Percentiles rank a stretch among this genome's conserved stretches.
Conservation (phyloP, 2,329 filamentous ascomycete genomes). For the Diaporthe nobilis region DNA sequence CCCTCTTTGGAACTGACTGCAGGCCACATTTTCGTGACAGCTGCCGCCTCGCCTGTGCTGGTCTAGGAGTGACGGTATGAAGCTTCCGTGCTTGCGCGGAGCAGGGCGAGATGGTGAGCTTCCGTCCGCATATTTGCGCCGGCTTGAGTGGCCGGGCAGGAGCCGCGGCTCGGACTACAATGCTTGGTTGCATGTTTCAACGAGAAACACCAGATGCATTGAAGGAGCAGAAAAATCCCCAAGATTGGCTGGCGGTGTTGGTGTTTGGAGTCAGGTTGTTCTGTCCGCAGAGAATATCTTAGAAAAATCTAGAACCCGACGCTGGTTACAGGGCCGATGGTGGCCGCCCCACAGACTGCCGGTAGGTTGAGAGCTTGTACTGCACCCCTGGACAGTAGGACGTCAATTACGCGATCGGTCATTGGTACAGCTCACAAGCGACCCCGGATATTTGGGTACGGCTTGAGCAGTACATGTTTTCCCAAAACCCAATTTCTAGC, state of each 20-base stretch:
- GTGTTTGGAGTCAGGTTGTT: background rate
- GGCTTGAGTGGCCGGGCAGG: slow-evolving; percentile 51
- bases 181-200: slow-evolving; percentile 51
- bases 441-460: background rate
- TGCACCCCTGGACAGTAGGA: background rate
- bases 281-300: slow-evolving; percentile 19
- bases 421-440: slow-evolving; percentile 15
- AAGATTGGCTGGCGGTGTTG: slow-evolving; percentile 1
- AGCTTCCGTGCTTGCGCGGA: slow-evolving; percentile 43
- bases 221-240: background rate
- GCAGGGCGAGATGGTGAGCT: slow-evolving; percentile 45
- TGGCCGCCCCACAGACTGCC: slow-evolving; percentile 26
- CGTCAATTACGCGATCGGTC: background rate
- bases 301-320: slow-evolving; percentile 30
- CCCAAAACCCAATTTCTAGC: background rate
- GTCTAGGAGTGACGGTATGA: slow-evolving; percentile 43
- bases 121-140: slow-evolving; percentile 50
- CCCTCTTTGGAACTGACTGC: slow-evolving; percentile 35
- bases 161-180: slow-evolving; percentile 52
- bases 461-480: background rate
- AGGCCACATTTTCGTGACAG: slow-evolving; percentile 29
- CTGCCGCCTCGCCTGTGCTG: slow-evolving; percentile 40
- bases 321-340: slow-evolving; percentile 20
- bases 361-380: slow-evolving; percentile 21
- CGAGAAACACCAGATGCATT: slow-evolving; percentile 32